Conservation (phyloP, 208 protist species). For the Willaertia magna region DNA sequence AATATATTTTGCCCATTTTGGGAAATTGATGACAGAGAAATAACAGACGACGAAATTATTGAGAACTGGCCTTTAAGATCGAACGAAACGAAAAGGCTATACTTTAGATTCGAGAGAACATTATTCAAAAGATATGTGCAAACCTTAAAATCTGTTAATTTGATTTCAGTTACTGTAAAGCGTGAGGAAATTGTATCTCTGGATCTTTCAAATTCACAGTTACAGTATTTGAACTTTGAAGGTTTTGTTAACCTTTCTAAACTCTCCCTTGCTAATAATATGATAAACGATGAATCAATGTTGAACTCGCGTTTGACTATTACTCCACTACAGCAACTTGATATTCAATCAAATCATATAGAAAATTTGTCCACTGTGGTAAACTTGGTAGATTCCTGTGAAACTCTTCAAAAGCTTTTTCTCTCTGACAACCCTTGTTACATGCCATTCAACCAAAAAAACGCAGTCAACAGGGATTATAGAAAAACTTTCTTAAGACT, state of each 20-base stretch:
- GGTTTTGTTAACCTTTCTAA: background rate
- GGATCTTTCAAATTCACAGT: background rate
- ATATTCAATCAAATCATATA: background rate
- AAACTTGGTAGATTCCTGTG: background rate
- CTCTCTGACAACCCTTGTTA: background rate
- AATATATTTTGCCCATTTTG: background rate
- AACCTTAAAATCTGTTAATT: background rate
- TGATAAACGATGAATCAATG: background rate
- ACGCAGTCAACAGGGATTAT: background rate
- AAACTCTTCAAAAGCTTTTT: background rate
- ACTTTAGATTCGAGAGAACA: background rate
- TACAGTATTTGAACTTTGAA: background rate
- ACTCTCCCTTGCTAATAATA: background rate
- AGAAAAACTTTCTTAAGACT: background rate
- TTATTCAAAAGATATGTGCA: background rate
- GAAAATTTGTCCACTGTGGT: background rate
- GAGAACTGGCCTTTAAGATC: background rate
- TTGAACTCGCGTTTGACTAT: background rate
- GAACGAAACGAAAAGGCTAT: too few species aligned
- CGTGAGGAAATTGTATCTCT: background rate
- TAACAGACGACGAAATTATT: background rate
- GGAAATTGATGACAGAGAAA: conserved; percentile 5
- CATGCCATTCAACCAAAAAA: background rate
- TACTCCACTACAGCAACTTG: background rate
- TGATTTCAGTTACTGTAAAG: background rate